Conservation (phyloP, 345 rosid species). For the Triadica sebifera region DNA sequence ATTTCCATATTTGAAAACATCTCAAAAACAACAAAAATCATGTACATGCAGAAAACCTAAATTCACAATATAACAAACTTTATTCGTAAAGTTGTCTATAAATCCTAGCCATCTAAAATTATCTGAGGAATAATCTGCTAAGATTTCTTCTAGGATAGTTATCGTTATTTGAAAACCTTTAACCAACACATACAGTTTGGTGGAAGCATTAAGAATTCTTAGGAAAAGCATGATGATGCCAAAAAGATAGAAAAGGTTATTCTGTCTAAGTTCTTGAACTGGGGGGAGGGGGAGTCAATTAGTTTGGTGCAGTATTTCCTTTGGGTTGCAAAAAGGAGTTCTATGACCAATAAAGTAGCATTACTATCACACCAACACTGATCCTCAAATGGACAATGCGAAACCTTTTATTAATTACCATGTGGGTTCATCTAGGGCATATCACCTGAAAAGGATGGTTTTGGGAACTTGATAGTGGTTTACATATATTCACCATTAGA, state of each 20-base stretch:
- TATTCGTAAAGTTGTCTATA: background rate
- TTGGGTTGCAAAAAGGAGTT: no score
- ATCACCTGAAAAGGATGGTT: background rate
- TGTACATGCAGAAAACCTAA: background rate
- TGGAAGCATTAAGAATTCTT: background rate
- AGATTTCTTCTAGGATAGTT: background rate
- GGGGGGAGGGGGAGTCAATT: no score
- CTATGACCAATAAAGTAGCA: no score
- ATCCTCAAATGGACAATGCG: constrained; percentile 1
- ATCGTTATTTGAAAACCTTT: background rate
- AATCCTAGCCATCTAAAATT: background rate
- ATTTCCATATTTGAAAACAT: background rate
- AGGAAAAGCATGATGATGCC: no score
- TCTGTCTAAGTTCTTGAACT: no score
- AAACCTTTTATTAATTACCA: background rate
- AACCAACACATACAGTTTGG: background rate
- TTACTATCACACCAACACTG: no score
- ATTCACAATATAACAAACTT: no score
- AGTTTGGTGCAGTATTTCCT: no score
- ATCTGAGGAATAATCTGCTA: no score
- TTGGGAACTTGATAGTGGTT: background rate
- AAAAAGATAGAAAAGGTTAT: no score
- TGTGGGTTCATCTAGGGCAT: background rate
- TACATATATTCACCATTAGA: background rate
- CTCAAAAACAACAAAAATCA: background rate